phyloP scores from a whole-genome alignment of 1,284 basidiomycete species.

The Chalciporus sp. region DNA sequence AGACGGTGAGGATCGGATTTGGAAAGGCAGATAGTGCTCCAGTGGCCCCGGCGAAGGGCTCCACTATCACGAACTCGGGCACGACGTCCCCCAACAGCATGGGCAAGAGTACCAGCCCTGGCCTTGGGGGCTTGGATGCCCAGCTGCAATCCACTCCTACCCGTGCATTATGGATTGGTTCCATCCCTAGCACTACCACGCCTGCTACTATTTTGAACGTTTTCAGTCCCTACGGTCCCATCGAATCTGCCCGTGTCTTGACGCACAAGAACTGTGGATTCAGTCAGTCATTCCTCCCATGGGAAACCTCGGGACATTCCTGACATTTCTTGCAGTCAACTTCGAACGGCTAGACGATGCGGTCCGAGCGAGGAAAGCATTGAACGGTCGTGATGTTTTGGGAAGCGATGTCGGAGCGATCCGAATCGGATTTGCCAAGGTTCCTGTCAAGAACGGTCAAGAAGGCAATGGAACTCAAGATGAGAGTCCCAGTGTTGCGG shows the following conservation, averaged over 20 bases:
- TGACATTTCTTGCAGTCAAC: conserved; percentile 63
- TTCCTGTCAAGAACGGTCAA: conserved; percentile 84
- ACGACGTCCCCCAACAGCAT: conserved; percentile 62
- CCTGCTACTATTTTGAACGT: conserved; percentile 90
- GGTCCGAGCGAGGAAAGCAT: conserved; percentile 89
- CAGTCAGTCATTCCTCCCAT: conserved; percentile 52
- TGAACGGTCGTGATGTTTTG: conserved; percentile 93
- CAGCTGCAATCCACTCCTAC: conserved; percentile 87
- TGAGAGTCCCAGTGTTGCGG: conserved; percentile 62
- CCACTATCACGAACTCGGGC: conserved; percentile 59
- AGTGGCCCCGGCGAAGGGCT: conserved; percentile 81
- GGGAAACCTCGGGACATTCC: neutral
- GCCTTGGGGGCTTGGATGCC: conserved; percentile 71
- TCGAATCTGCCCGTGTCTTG: conserved; percentile 93
- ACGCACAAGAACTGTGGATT: conserved; percentile 98
- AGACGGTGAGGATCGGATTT: conserved; percentile 95
- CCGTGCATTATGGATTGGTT: conserved; percentile 93
- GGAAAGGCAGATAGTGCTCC: conserved; percentile 96
- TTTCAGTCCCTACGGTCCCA: conserved; percentile 95
- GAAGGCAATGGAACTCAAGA: conserved; percentile 64
- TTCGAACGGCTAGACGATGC: conserved; percentile 98
- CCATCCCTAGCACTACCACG: conserved; percentile 91
- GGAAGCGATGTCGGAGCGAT: conserved; percentile 96
- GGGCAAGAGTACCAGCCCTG: conserved; percentile 53
- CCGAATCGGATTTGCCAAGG: conserved; percentile 95